Evolutionary conservation across 2,329 filamentous ascomycete genomes (phyloP).

Genomic region (Colletotrichum sp.): DNA sequence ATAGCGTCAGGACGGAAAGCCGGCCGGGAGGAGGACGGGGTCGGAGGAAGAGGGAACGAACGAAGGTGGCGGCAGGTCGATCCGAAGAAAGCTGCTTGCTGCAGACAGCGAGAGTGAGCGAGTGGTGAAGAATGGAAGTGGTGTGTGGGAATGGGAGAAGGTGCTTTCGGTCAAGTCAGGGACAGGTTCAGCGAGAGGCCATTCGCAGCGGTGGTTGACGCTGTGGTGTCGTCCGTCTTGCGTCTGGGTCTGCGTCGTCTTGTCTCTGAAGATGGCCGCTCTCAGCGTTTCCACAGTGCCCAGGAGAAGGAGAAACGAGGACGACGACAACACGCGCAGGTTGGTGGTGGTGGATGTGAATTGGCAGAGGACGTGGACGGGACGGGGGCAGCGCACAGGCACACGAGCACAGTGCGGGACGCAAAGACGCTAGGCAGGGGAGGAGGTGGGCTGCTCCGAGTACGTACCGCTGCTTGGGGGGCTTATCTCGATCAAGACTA

Average conservation of each 20-base stretch:
- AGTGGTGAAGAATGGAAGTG: not conserved
- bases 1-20: conserved; percentile 1
- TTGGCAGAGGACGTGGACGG: not conserved
- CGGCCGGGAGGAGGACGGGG: conserved; percentile 1
- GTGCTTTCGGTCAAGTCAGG: not conserved
- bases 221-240: not conserved
- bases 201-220: conserved; percentile 3
- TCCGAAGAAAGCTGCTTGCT: not conserved
- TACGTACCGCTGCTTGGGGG: not conserved
- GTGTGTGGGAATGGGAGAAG: not conserved
- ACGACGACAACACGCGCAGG: not conserved
- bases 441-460: not conserved
- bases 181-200: conserved; percentile 2
- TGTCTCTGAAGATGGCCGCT: conserved; percentile 4
- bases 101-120: not conserved
- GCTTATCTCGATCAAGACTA: not conserved
- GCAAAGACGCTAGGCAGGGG: not conserved
- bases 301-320: not conserved
- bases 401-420: not conserved
- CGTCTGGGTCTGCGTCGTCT: not conserved
- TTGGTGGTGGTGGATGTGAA: not conserved
- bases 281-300: conserved; percentile 20
- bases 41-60: conserved; percentile 3
- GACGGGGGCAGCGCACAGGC: conserved; percentile 3
- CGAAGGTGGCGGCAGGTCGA: conserved; percentile 3